Evolutionary conservation across 495 filamentous ascomycete species (phyloP).

Genomic region (Lasiosphaeris hirsuta): DNA sequence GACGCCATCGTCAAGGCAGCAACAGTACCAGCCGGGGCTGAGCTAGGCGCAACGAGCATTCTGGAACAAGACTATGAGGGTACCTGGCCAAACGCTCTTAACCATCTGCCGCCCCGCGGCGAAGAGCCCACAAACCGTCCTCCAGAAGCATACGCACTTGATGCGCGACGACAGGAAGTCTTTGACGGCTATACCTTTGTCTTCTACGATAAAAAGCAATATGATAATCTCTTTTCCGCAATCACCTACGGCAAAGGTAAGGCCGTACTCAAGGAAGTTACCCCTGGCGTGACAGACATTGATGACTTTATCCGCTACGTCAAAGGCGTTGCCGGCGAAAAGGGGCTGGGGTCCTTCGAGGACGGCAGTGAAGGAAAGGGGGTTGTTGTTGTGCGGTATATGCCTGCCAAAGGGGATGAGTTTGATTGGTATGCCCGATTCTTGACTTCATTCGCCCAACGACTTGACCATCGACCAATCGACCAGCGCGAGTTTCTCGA

Average conservation of each 20-base stretch:
- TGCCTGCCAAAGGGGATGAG: slow-evolving; percentile 55
- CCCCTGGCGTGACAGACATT: slow-evolving; percentile 63
- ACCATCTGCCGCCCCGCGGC: slow-evolving; percentile 70
- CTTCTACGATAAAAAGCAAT: slow-evolving; percentile 78
- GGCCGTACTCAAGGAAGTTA: slow-evolving; percentile 60
- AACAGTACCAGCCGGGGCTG: slow-evolving; percentile 47
- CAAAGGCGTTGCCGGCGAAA: slow-evolving; percentile 67
- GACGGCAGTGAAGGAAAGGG: slow-evolving; percentile 62
- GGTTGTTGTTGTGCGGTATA: slow-evolving; percentile 76
- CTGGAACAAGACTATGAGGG: slow-evolving; percentile 83
- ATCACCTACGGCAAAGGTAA: slow-evolving; percentile 84
- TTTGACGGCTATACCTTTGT: slow-evolving; percentile 89
- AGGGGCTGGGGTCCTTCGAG: slow-evolving; percentile 59
- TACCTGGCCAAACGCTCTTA: slow-evolving; percentile 70
- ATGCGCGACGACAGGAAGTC: slow-evolving; percentile 60
- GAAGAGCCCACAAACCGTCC: slow-evolving; percentile 68
- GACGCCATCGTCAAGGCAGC: slow-evolving; percentile 66
- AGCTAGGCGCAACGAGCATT: slow-evolving; percentile 55
- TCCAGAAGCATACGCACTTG: slow-evolving; percentile 63
- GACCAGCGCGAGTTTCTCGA: slow-evolving; percentile 92
- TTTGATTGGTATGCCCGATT: slow-evolving; percentile 70
- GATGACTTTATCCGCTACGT: slow-evolving; percentile 77
- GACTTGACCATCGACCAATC: slow-evolving; percentile 75
- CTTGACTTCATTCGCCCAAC: slow-evolving; percentile 59
- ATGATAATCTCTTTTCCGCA: slow-evolving; percentile 65